A percentile compares a stretch with the other conserved stretches of the same genome.
Conservation (phyloP, 2,329 filamentous ascomycete genomes). For the Claviceps humidiphila region DNA sequence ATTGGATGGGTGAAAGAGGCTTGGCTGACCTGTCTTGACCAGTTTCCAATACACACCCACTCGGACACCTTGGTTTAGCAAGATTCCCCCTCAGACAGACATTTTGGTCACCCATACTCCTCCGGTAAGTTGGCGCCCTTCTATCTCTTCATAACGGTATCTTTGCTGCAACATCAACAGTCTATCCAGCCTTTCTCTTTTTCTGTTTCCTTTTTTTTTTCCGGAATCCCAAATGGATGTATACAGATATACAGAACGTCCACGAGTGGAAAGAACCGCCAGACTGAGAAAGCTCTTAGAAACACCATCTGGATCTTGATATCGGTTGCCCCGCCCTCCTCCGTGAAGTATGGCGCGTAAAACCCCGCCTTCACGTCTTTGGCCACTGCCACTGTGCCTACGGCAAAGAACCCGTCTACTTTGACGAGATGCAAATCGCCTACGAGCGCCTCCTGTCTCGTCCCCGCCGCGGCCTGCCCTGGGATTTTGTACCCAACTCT, state of each 20-base stretch:
- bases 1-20: not conserved
- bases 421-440: conserved; percentile 57
- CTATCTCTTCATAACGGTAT: not conserved
- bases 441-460: conserved; percentile 53
- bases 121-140: conserved; percentile 32
- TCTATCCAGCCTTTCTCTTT: not conserved
- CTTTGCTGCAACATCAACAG: not conserved
- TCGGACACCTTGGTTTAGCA: conserved; percentile 57
- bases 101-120: conserved; percentile 74
- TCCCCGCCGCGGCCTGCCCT: conserved; percentile 27
- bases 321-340: conserved; percentile 61
- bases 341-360: conserved; percentile 59
- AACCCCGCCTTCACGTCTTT: conserved; percentile 66
- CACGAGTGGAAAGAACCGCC: no score
- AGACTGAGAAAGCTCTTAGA: conserved; percentile 21
- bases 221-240: no score
- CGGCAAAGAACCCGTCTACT: conserved; percentile 57
- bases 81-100: conserved; percentile 59
- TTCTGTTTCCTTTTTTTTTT: not conserved
- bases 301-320: conserved; percentile 54
- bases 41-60: conserved; percentile 60
- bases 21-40: not conserved
- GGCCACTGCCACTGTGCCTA: conserved; percentile 72
- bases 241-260: no score
- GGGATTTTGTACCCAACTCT: conserved; percentile 31